Conservation (phyloP, 768 basidiomycete species). For the Gymnopilus dilepis region DNA sequence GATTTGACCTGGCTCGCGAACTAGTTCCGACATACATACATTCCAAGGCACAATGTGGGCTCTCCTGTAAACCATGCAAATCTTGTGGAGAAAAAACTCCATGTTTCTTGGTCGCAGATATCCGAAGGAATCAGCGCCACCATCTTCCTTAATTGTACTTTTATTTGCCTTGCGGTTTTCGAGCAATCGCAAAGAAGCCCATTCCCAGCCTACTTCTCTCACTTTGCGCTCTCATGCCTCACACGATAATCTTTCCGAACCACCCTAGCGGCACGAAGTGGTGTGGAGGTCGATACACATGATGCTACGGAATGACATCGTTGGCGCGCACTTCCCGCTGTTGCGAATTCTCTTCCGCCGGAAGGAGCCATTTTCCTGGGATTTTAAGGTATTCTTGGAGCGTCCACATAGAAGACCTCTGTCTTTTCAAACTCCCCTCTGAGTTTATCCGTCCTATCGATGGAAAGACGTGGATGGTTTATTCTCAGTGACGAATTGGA, state of each 20-base stretch:
- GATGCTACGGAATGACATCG: slow-evolving; percentile 7
- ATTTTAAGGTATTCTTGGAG: slow-evolving; percentile 9
- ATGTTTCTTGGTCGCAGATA: slow-evolving; percentile 9
- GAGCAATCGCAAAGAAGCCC: slow-evolving; percentile 6
- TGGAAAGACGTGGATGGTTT: slow-evolving; percentile 15
- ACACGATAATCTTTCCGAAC: slow-evolving; percentile 12
- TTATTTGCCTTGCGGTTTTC: neutral
- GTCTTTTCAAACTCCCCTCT: neutral
- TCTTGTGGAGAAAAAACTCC: neutral
- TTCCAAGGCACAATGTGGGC: neutral
- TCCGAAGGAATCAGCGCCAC: slow-evolving; percentile 7
- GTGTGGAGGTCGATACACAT: slow-evolving; percentile 8
- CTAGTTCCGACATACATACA: neutral
- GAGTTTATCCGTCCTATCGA: slow-evolving; percentile 13
- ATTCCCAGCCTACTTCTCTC: neutral
- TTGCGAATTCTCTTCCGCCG: slow-evolving; percentile 9
- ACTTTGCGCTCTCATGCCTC: slow-evolving; percentile 6
- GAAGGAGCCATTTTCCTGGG: slow-evolving; percentile 21
- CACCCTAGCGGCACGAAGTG: neutral
- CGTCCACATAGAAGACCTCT: neutral
- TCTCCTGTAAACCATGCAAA: neutral
- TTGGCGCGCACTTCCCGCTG: slow-evolving; percentile 7
- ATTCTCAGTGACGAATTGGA: slow-evolving; percentile 11
- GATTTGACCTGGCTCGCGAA: slow-evolving; percentile 2
- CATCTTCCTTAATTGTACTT: slow-evolving; percentile 1